Evolutionary conservation across 352 stramenopile genomes (phyloP).

Genomic region (Globisporangium okanoganense): DNA sequence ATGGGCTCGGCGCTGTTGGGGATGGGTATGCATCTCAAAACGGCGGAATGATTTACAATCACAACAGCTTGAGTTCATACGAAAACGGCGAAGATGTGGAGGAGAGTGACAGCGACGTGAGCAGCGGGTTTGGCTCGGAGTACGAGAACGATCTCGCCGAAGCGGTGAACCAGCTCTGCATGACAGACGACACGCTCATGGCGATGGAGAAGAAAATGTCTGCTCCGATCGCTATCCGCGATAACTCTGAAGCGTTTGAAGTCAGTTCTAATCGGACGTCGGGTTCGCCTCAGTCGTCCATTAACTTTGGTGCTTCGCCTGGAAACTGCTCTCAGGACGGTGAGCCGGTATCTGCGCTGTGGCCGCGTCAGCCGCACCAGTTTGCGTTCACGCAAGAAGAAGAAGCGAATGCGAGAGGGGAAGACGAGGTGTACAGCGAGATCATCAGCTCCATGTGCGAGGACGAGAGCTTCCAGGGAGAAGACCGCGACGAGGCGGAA

Average conservation of each 20-base stretch:
- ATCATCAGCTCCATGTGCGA: conserved; percentile 62
- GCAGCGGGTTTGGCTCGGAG: conserved; percentile 52
- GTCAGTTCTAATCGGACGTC: conserved; percentile 30
- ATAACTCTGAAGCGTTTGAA: conserved; percentile 15
- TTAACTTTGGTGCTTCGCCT: conserved; percentile 57
- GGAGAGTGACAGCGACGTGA: conserved; percentile 21
- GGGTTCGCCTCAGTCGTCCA: conserved; percentile 64
- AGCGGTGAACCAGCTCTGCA: conserved; percentile 64
- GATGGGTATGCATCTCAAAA: neutral
- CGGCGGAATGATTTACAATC: conserved; percentile 3
- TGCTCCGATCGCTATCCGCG: conserved; percentile 44
- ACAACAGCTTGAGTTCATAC: conserved; percentile 11
- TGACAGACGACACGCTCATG: conserved; percentile 53
- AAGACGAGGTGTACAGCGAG: conserved; percentile 84
- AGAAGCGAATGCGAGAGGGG: conserved; percentile 43
- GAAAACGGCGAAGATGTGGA: conserved; percentile 9
- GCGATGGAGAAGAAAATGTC: conserved; percentile 53
- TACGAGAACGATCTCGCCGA: conserved; percentile 73
- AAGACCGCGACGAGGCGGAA: conserved; percentile 31
- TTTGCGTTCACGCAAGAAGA: conserved; percentile 86
- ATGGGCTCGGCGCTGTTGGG: conserved; percentile 5
- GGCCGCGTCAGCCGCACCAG: conserved; percentile 75
- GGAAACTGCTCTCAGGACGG: conserved; percentile 62
- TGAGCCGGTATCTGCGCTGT: conserved; percentile 68
- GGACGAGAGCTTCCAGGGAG: conserved; percentile 46